Percentiles rank a stretch among this genome's conserved stretches.
Evolutionary conservation across 2,329 filamentous ascomycete genomes (phyloP).

Genomic region (Rhexocercosporidium sp.): DNA sequence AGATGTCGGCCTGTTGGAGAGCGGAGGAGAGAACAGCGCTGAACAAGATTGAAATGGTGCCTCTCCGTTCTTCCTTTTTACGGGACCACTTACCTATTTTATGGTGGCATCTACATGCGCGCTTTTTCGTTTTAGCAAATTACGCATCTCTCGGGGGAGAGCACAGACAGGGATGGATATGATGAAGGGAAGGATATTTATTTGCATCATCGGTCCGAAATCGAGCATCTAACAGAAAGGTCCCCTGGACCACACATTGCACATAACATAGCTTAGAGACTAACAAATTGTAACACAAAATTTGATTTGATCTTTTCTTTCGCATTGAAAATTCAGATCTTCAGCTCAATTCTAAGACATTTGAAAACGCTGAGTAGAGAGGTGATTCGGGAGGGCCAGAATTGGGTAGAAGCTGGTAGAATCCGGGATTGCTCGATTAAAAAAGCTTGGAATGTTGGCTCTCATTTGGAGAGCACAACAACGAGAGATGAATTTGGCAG

Average conservation of each 20-base stretch:
- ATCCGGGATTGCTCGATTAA: no score
- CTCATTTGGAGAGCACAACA: no score
- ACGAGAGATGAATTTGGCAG: no score
- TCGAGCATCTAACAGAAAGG: not conserved
- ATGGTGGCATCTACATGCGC: not conserved
- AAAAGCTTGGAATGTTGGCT: no score
- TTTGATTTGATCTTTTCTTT: not conserved
- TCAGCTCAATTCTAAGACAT: not conserved
- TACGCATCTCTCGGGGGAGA: not conserved
- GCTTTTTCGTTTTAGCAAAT: not conserved
- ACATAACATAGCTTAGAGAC: not conserved
- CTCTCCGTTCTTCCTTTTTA: not conserved
- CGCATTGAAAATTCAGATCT: not conserved
- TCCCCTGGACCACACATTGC: not conserved
- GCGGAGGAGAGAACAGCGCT: no score
- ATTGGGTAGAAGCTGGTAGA: no score
- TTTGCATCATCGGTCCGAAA: not conserved
- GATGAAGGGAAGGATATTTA: not conserved
- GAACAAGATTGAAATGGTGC: not conserved
- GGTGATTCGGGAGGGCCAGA: no score
- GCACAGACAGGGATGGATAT: not conserved
- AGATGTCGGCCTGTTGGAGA: conserved; percentile 27
- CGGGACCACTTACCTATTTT: not conserved
- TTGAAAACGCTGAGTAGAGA: no score
- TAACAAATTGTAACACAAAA: not conserved